Base-by-base conservation (phyloP, 23 red algal species). In the Rhodosorus marinus region DNA sequence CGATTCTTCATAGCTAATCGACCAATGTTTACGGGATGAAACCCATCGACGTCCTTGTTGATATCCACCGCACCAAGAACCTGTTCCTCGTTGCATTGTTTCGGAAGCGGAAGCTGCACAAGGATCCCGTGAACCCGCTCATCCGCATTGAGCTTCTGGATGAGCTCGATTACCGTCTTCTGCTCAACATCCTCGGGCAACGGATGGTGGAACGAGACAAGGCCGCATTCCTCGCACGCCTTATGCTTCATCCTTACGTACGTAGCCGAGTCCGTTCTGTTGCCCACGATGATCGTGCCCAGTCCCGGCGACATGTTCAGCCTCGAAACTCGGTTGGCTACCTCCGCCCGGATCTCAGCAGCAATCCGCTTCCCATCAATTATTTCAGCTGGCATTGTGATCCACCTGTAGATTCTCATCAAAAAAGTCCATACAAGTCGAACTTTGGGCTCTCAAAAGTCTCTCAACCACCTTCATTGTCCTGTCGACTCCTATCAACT, bases 31-130 rank as follows among this genome's bases (percentile, higher is more conserved):
- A 92, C 45, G 1, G 83, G 73, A 59, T 92, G 83, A 57, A 92
- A 92, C 25, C 83, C 83, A 36, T 92, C 83, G 24, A 92, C 83
- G 67, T 92, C 83, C 59, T 92, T 92, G 17, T 92, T 74, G 30
- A 80, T 28, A 20, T 51, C 50, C 29, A 92, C 69, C 31, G 53
- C 40, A 55, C 64, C 68, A 1, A 92, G 66, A 0, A 92, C 57
- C 8, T 20, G 33, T 50, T 92, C 83, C 31, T 74, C 66, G 31
- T 92, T 54, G 47, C 80, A 80, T 28, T 71, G 63, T 20, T 50
- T 60, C 2, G 83, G 83, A 21, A 92, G 66, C 8, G 83, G 83
- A 7, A 92, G 30, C 56, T 92, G 83, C 54, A 92, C 66, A 8
- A 92, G 57, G 66, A 92, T 92, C n/a, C 83, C 83, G 48, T 92